A percentile compares a stretch with the other conserved stretches of the same genome.
phyloP scores from a whole-genome alignment of 352 stramenopile species.

The Pythium aristosporum region DNA sequence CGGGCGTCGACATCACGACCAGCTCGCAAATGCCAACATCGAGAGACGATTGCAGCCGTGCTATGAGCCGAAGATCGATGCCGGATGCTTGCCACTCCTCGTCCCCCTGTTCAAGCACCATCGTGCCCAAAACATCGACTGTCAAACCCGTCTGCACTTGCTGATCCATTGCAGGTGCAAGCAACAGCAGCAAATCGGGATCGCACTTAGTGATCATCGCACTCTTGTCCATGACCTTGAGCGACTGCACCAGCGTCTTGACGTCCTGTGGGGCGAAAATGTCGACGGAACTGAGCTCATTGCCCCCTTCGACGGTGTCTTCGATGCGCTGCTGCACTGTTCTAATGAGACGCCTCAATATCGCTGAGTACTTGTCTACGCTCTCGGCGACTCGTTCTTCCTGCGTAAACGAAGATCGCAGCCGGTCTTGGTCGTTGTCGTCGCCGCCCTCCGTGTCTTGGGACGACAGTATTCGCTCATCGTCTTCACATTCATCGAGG shows the following conservation, averaged over 20 bases:
- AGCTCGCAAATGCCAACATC: slow-evolving; percentile 76
- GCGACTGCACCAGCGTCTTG: slow-evolving; percentile 58
- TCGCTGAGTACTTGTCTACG: slow-evolving; percentile 67
- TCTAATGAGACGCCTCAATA: slow-evolving; percentile 44
- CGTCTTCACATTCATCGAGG: slow-evolving; percentile 7
- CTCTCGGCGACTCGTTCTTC: slow-evolving; percentile 53
- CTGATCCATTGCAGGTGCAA: slow-evolving; percentile 56
- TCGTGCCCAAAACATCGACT: slow-evolving; percentile 33
- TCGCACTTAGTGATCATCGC: slow-evolving; percentile 57
- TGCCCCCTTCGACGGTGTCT: slow-evolving; percentile 25
- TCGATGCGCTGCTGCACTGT: slow-evolving; percentile 33
- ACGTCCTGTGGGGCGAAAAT: slow-evolving; percentile 52
- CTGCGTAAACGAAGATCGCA: slow-evolving; percentile 44
- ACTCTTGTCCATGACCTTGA: slow-evolving; percentile 73
- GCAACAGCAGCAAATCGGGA: slow-evolving; percentile 46
- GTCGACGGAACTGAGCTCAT: slow-evolving; percentile 35
- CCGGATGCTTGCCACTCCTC: slow-evolving; percentile 35
- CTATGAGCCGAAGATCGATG: slow-evolving; percentile 39
- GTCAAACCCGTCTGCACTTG: slow-evolving; percentile 45
- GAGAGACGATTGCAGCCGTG: slow-evolving; percentile 40
- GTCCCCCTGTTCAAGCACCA: slow-evolving; percentile 32
- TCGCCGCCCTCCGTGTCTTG: slow-evolving; percentile 21
- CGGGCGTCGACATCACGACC: slow-evolving; percentile 62
- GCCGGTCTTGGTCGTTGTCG: slow-evolving; percentile 30
- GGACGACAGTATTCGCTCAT: slow-evolving; percentile 12